Conservation (phyloP, 2,329 filamentous ascomycete genomes). For the Neonectria magnoliae region DNA sequence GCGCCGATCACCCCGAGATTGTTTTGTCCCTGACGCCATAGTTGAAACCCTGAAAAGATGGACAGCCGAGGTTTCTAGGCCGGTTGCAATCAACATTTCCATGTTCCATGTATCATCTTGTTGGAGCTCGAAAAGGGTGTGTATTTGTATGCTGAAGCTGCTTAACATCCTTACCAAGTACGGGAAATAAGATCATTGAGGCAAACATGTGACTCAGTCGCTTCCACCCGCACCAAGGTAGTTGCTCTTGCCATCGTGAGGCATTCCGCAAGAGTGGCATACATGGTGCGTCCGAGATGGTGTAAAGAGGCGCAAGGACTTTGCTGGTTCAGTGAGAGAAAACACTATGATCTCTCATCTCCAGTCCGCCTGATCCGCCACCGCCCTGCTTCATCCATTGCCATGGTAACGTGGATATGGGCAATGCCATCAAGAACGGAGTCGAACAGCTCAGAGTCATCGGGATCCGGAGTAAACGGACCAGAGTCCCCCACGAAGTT, state of each 20-base stretch:
- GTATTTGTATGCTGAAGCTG: background rate
- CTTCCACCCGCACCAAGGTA: background rate
- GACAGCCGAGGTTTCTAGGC: background rate
- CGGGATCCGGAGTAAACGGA: background rate
- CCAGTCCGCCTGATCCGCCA: constrained; percentile 51
- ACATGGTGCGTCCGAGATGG: background rate
- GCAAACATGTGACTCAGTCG: background rate
- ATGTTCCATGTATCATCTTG: too few species aligned
- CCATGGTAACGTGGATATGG: constrained; percentile 49
- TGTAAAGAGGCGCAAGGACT: background rate
- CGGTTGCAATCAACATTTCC: background rate
- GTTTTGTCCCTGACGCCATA: background rate
- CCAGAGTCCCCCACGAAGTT: background rate
- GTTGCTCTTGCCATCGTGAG: background rate
- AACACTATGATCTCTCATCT: constrained; percentile 32
- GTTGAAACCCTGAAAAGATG: background rate
- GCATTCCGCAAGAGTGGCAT: background rate
- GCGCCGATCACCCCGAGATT: too few species aligned
- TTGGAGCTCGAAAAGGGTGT: background rate
- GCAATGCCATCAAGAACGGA: constrained; percentile 51
- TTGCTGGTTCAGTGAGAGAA: background rate
- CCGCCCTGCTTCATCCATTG: constrained; percentile 50
- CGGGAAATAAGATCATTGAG: background rate
- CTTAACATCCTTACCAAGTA: background rate
- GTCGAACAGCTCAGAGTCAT: constrained; percentile 47